Percentiles rank a stretch among this genome's conserved stretches.
phyloP scores from a whole-genome alignment of 2,329 filamentous ascomycete species.

The Alternaria angustiovoidea region DNA sequence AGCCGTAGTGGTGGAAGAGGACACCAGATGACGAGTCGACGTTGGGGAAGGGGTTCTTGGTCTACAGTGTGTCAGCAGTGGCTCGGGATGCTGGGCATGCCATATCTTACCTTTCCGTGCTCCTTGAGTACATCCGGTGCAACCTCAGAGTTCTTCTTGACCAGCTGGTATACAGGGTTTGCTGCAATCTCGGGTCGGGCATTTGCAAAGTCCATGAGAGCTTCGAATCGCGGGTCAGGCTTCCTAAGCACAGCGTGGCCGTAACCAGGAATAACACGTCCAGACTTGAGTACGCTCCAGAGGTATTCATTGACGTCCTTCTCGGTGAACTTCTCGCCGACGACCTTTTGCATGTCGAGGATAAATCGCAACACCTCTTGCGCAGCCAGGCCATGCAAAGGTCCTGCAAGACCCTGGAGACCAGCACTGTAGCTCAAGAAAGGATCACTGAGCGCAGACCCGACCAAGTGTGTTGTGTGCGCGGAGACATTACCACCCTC shows the following conservation, averaged over 20 bases:
- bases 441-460: constrained; percentile 90
- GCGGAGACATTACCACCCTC: constrained; percentile 98
- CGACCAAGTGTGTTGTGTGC: constrained; percentile 93
- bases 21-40: constrained; percentile 94
- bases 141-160: constrained; percentile 91
- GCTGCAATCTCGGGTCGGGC: constrained; percentile 82
- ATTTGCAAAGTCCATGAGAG: constrained; percentile 93
- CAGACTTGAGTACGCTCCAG: constrained; percentile 91
- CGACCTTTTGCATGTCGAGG: constrained; percentile 89
- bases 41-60: constrained; percentile 97
- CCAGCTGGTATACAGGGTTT: constrained; percentile 92
- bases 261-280: constrained; percentile 93
- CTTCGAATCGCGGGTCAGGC: constrained; percentile 95
- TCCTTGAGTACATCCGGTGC: constrained; percentile 89
- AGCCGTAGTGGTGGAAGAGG: constrained; percentile 97
- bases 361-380: constrained; percentile 98
- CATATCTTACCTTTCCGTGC: constrained; percentile 77
- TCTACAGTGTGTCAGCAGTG: constrained; percentile 56
- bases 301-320: constrained; percentile 87
- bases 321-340: constrained; percentile 79
- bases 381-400: constrained; percentile 89
- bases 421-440: constrained; percentile 97
- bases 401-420: constrained; percentile 93
- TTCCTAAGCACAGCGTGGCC: constrained; percentile 96
- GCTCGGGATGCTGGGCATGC: background rate